Evolutionary conservation across 345 rosid species (phyloP), one percentile per base, ranked within the genome.

Genomic region (Aegle marmelos): DNA sequence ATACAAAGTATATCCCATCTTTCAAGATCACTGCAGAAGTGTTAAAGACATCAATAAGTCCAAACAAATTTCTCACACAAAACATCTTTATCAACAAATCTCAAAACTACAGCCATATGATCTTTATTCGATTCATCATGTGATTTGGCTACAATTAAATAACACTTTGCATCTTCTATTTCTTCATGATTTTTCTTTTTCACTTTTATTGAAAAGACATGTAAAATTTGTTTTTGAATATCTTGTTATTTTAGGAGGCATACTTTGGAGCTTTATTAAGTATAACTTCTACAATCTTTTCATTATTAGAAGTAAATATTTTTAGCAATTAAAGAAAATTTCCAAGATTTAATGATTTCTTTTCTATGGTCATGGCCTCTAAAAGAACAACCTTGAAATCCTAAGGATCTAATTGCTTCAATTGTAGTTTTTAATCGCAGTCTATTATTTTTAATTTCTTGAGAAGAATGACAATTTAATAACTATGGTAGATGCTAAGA

Each of bases 41-140:
- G 22, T 54, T 19, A 14, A 7, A 19, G 58, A 54, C 58, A 11
- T 54, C n/a, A 54, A 54, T 2, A 54, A 54, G n/a, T 4, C 58
- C 2, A 54, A 19, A 54, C 1, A 54, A 31, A 31, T 0, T 19
- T 14, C 58, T 17, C 22, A 10, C 5, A 54, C 22, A 17, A 54
- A 14, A 5, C 19, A 54, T 54, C 5, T 9, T 54, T 34, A 54
- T 69, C 21, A 48, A 76, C 71, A 68, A 41, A 75, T 5, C 71
- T 39, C 25, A 75, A 33, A 41, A 80, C 41, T 37, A 80, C 2
- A 57, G 64, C 56, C 66, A 80, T 80, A 50, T 68, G 75, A n/a
- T 75, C 39, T 21, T 22, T 58, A 14, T 63, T 54, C 0, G 24
- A 68, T 9, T 59, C 57, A 75, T 75, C 76, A 6, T 19, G 4